Base-by-base conservation (phyloP, 2,329 filamentous ascomycete genomes). In the Aspergillus hortae region DNA sequence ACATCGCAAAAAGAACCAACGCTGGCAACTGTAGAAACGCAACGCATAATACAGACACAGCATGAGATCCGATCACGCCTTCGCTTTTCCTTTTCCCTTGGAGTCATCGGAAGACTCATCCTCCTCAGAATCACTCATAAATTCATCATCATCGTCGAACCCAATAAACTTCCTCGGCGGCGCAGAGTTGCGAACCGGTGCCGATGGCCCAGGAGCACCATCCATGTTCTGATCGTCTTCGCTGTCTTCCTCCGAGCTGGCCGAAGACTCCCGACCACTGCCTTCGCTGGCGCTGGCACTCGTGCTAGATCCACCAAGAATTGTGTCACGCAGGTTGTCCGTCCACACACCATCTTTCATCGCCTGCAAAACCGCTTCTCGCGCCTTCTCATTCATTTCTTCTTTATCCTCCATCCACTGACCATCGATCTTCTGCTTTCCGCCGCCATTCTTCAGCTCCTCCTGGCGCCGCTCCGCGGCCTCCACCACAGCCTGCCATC, bases 391-490 rank as follows among this genome's bases (percentile, higher is more conserved):
- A 59, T 84, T 87, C 23, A 88, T 88, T 67, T 96, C 91, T 62
- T 96, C 92, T 71, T 95, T 96, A 59, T 90, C 88, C 68, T 99
- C 94, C 38, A 97, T 86, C 91, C 92, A 99, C 67, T 92, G 88
- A 0, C 90, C 90, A 64, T 96, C 90, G 38, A 96, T 60, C 56
- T 81, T 76, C 15, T 76, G 77, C 72, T 69, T 87, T 80, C 49
- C 85, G 81, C 58, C 81, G 79, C 89, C 90, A 54, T 86, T 85
- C 70, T 83, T 86, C 47, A 96, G 83, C 65, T 96, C 92, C 33
- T 90, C 87, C 63, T 95, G 88, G 61, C 86, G 87, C 56, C 85
- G 82, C 69, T 97, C 92, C 0, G 94, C 86, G 53, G 87, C 80
- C 45, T 92, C 88, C 11, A 97, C 87, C 50, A 97, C 88, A 65